Evolutionary conservation across 108 stramenopile genomes (phyloP).

Genomic region (Skeletonema costatum): DNA sequence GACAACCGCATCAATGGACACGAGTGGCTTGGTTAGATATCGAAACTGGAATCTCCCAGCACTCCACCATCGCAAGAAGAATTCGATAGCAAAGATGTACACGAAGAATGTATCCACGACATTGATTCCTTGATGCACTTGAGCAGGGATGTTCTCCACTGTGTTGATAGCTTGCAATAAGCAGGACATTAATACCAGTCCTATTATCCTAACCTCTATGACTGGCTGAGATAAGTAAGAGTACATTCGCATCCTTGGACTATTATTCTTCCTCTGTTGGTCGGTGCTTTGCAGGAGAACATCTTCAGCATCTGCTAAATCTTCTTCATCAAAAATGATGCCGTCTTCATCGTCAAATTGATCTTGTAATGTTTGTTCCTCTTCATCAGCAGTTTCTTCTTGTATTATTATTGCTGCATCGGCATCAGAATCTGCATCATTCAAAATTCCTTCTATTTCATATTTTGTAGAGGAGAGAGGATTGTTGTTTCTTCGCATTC

Average conservation of each 20-base stretch:
- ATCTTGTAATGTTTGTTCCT: neutral
- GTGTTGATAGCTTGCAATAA: slow-evolving; percentile 57
- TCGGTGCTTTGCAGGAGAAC: neutral
- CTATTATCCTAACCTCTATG: slow-evolving; percentile 46
- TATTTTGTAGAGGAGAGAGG: neutral
- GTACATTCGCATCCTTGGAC: slow-evolving; percentile 41
- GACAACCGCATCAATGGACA: slow-evolving; percentile 57
- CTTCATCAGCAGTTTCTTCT: neutral
- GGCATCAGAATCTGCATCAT: neutral
- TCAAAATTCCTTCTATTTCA: neutral
- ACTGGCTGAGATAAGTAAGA: slow-evolving; percentile 34
- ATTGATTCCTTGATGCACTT: slow-evolving; percentile 15
- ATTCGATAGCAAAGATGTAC: slow-evolving; percentile 59
- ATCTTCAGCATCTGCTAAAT: neutral
- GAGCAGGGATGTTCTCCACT: slow-evolving; percentile 30
- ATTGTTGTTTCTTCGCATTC: neutral
- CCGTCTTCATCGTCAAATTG: neutral
- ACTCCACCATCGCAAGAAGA: slow-evolving; percentile 65
- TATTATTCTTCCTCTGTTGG: neutral
- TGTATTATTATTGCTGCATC: neutral
- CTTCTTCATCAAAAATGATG: neutral
- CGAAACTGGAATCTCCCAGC: slow-evolving; percentile 47
- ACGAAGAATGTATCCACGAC: slow-evolving; percentile 39
- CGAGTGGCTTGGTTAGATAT: slow-evolving; percentile 58
- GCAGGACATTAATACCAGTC: slow-evolving; percentile 45